These are phyloP conservation scores for Kodamaea arcana DNA, from an alignment of 1,139 yeast species.

Conservation along the genomic window DNA sequence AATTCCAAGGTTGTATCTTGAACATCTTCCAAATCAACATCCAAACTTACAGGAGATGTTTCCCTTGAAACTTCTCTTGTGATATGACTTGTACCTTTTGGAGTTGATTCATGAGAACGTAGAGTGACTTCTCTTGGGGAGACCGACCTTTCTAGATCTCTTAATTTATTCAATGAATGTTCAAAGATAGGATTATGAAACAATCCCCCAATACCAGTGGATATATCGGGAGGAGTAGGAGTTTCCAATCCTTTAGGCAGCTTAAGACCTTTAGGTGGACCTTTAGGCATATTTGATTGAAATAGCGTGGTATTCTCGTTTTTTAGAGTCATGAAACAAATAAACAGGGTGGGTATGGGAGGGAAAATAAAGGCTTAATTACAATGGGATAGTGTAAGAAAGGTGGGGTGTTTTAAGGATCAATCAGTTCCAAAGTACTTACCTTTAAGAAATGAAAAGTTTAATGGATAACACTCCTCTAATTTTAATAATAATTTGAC, in stretches of 20 bases:
- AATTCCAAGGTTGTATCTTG: background rate
- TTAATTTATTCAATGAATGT: slow-evolving; percentile 17
- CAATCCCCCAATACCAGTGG: background rate
- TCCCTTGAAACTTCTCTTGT: background rate
- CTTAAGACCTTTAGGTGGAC: background rate
- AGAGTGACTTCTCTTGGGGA: slow-evolving; percentile 22
- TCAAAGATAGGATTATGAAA: slow-evolving; percentile 15
- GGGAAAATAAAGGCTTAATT: no score
- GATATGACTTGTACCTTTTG: background rate
- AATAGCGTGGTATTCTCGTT: background rate
- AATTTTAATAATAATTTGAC: no score
- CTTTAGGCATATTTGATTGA: background rate
- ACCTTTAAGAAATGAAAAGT: no score
- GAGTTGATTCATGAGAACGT: background rate
- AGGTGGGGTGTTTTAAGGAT: no score
- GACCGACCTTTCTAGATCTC: slow-evolving; percentile 28
- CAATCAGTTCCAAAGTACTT: no score
- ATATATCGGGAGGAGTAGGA: background rate
- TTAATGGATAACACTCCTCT: no score
- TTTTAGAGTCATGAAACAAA: background rate
- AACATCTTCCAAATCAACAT: background rate
- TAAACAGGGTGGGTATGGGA: no score
- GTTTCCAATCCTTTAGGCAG: background rate
- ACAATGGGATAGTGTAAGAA: no score
- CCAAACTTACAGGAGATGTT: background rate